Conservation (phyloP, 2,329 filamentous ascomycete species). For the Kalmusia sp. region DNA sequence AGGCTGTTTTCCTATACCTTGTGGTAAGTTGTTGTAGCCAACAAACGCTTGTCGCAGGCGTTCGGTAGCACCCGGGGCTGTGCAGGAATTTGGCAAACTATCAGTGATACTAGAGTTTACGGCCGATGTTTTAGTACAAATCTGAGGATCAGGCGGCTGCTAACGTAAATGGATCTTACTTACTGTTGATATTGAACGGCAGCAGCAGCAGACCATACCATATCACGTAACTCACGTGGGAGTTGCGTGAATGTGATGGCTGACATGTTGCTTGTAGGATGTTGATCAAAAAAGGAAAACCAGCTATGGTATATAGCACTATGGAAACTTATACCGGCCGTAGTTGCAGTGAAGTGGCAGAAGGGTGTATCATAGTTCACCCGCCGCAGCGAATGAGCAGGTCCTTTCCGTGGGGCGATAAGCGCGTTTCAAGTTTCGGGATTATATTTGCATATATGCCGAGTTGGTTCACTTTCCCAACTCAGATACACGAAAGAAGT, state of each 20-base stretch:
- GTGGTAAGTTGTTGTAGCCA: neutral
- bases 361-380: neutral
- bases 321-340: neutral
- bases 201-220: neutral
- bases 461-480: neutral
- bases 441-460: neutral
- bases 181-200: constrained; percentile 4
- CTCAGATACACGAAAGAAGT: neutral
- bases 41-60: neutral
- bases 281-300: neutral
- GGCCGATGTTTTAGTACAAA: neutral
- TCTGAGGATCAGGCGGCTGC: neutral
- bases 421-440: neutral
- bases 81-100: neutral
- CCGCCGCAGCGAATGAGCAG: neutral
- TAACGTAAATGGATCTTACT: neutral
- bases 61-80: neutral
- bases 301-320: neutral
- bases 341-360: neutral
- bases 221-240: constrained; percentile 2
- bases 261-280: neutral
- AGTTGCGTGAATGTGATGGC: neutral
- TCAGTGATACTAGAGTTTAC: neutral
- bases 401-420: neutral
- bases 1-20: neutral